Evolutionary conservation across 768 basidiomycete genomes (phyloP).

Genomic region (Trametes elegans): DNA sequence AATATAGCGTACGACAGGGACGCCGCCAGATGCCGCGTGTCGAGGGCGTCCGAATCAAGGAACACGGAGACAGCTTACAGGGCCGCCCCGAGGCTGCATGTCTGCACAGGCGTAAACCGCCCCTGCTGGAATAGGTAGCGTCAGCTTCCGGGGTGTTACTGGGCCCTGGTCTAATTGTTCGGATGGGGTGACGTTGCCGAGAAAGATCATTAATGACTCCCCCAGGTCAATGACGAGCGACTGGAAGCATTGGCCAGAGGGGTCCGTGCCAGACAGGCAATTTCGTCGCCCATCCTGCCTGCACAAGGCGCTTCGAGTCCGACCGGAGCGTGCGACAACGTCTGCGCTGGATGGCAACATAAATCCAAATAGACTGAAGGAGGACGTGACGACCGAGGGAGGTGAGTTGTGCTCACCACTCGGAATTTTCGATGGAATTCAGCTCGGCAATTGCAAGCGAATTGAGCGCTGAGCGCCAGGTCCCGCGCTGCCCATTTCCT

Average conservation of each 20-base stretch:
- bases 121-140: too few species aligned
- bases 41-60: too few species aligned
- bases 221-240: neutral
- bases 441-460: neutral
- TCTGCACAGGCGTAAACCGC: too few species aligned
- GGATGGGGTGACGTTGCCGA: too few species aligned
- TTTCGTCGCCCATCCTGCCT: neutral
- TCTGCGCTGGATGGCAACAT: neutral
- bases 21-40: too few species aligned
- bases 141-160: too few species aligned
- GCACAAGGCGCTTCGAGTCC: constrained; percentile 2
- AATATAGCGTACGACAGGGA: too few species aligned
- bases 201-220: neutral
- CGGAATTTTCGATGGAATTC: neutral
- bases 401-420: neutral
- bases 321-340: constrained; percentile 8
- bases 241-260: neutral
- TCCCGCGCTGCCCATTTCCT: neutral
- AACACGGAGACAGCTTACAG: too few species aligned
- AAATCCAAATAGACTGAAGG: neutral
- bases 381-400: neutral
- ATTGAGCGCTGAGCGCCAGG: neutral
- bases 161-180: too few species aligned
- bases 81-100: too few species aligned
- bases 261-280: too few species aligned